Evolutionary conservation across 129 eudicot species (phyloP), one percentile per base, ranked within the genome.

Genomic region (Glebionis coronaria): DNA sequence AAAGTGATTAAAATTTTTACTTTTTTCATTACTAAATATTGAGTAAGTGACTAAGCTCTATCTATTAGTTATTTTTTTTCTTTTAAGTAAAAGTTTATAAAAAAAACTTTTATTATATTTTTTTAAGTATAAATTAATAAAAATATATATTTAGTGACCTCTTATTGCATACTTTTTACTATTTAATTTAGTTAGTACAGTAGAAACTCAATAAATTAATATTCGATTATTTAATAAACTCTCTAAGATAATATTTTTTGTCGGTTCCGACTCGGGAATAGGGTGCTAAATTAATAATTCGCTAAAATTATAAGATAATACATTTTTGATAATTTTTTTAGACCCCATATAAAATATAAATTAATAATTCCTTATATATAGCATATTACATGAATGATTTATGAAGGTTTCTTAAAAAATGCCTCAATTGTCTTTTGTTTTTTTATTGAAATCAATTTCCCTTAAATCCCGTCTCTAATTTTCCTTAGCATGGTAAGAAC

Each of bases 281-380:
- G 76, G 68, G 76, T 71, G 76, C 68, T 71, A 61, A 71, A 71
- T 71, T 71, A 71, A 71, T 71, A 71, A 71, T 71, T 71, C 76
- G 76, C 68, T 71, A 71, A 71, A 71, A 71, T 61, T 71, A 71
- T 71, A 71, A 71, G 68, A 71, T 71, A 71, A 60, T 71, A 59
- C 68, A 71, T 46, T 60, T 71, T 71, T 71, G 68, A 71, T 71
- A 71, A 71, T 71, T 71, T 71, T 61, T 71, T 55, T 71, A 58
- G 57, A 52, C 57, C 40, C 40, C 40, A 31, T 31, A 31, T 31
- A 31, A 31, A 31, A 31, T 31, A 31, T 31, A 31, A 31, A 31
- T 31, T 31, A 31, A 31, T 28, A 31, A 8, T 63, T 3, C 49
- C 42, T 68, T 68, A 53, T 68, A 68, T 68, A 68, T 44, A 63